phyloP scores from a whole-genome alignment of 768 basidiomycete species.

The Leccinum disarticulatum region DNA sequence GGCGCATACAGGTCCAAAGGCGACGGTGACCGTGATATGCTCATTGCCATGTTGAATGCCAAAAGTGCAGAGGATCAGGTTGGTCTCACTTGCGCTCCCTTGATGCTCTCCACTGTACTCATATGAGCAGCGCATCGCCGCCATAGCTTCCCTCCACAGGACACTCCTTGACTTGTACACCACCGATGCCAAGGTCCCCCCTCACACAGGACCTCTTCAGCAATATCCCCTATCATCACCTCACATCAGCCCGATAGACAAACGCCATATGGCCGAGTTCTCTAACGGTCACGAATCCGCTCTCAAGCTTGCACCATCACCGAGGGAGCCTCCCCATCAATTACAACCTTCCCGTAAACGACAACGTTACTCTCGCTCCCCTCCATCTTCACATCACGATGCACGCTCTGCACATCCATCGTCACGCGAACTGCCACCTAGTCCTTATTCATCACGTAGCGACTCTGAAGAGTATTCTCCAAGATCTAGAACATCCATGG shows the following conservation, averaged over 20 bases:
- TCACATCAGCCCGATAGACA: conserved; percentile 29
- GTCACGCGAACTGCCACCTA: conserved; percentile 61
- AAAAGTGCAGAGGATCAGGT: conserved; percentile 95
- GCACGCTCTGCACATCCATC: conserved; percentile 32
- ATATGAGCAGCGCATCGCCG: conserved; percentile 60
- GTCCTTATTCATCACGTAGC: conserved; percentile 70
- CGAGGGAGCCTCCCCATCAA: conserved; percentile 33
- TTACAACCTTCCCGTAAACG: conserved; percentile 58
- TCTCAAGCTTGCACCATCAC: conserved; percentile 7
- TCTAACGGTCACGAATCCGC: conserved; percentile 18
- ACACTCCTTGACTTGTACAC: conserved; percentile 63
- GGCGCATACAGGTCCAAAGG: conserved; percentile 82
- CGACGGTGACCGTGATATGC: conserved; percentile 90
- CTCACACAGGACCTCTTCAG: conserved; percentile 20
- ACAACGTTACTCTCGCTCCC: conserved; percentile 60
- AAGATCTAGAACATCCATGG: conserved; percentile 72
- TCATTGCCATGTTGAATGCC: conserved; percentile 87
- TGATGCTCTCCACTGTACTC: conserved; percentile 7
- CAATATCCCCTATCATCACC: conserved; percentile 42
- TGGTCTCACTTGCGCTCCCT: conserved; percentile 22
- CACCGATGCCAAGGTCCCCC: conserved; percentile 31
- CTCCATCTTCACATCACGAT: conserved; percentile 41
- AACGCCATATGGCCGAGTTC: conserved; percentile 15
- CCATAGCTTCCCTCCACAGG: conserved; percentile 66
- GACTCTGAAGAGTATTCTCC: conserved; percentile 71